A percentile compares a stretch with the other conserved stretches of the same genome.
Conservation (phyloP, 805 yeast genomes). For the Sungouiozyma intestinalis region DNA sequence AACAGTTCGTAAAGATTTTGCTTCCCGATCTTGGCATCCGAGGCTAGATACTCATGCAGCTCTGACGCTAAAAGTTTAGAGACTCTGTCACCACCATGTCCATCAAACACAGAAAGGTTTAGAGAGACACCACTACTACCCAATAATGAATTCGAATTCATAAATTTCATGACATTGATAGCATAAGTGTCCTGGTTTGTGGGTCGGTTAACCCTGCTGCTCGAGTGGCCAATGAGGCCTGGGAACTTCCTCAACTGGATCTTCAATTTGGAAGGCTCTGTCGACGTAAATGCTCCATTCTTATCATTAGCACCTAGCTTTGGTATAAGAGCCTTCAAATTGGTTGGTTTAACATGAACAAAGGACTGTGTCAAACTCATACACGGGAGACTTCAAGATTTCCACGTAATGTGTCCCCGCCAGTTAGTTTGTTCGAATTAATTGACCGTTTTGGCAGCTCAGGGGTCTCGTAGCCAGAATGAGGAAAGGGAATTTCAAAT, state of each 20-base stretch:
- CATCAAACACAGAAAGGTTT: slow-evolving; percentile 75
- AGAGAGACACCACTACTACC: slow-evolving; percentile 35
- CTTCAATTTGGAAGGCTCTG: slow-evolving; percentile 7
- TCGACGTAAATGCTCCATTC: not conserved
- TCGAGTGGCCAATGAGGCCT: slow-evolving; percentile 55
- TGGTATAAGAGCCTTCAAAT: not conserved
- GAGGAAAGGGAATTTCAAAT: no score
- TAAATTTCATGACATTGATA: slow-evolving; percentile 44
- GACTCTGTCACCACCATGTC: slow-evolving; percentile 86
- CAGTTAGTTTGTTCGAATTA: no score
- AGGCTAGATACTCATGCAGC: slow-evolving; percentile 45
- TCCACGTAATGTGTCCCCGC: no score
- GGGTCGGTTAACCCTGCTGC: slow-evolving; percentile 64
- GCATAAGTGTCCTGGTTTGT: slow-evolving; percentile 76
- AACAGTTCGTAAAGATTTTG: slow-evolving; percentile 36
- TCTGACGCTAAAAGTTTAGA: slow-evolving; percentile 46
- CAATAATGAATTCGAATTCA: slow-evolving; percentile 6
- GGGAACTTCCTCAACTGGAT: slow-evolving; percentile 24
- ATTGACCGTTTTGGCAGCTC: no score
- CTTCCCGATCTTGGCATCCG: slow-evolving; percentile 19
- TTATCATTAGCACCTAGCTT: not conserved
- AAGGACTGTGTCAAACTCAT: slow-evolving; percentile 1
- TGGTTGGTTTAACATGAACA: slow-evolving; percentile 1
- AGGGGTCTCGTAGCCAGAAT: no score
- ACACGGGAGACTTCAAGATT: not conserved